Percentiles rank a stretch among this genome's conserved stretches.
Evolutionary conservation across 1,139 yeast genomes (phyloP).

Genomic region (Lodderomyces parapsilosis): DNA sequence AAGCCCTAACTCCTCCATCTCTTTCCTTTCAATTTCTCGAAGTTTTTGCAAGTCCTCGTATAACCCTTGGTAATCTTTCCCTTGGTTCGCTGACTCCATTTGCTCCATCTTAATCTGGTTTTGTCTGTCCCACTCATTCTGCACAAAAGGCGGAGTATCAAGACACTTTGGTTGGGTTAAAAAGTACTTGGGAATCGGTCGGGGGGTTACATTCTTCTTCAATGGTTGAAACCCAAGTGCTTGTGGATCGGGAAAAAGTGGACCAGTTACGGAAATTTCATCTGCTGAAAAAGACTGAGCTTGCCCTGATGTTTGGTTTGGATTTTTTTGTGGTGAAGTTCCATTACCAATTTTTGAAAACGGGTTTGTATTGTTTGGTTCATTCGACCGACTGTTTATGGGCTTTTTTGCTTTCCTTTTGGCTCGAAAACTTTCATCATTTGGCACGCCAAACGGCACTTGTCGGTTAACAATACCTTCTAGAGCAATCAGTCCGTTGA

Average conservation of each 20-base stretch:
- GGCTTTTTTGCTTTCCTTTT: neutral
- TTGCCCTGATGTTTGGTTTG: constrained; percentile 16
- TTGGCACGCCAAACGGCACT: neutral
- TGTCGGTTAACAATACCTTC: constrained; percentile 17
- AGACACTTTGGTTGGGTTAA: constrained; percentile 38
- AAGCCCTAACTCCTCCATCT: constrained; percentile 79
- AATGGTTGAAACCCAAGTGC: constrained; percentile 27
- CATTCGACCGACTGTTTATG: neutral
- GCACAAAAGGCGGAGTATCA: constrained; percentile 33
- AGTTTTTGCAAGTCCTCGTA: constrained; percentile 61
- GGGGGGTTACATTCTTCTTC: constrained; percentile 12
- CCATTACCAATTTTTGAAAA: neutral
- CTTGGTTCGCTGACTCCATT: constrained; percentile 33
- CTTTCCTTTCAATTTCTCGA: constrained; percentile 73
- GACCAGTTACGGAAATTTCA: constrained; percentile 29
- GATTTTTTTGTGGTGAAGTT: neutral
- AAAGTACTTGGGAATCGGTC: constrained; percentile 40
- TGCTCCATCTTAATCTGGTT: constrained; percentile 41
- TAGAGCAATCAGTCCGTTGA: constrained; percentile 11
- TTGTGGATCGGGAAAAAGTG: constrained; percentile 27
- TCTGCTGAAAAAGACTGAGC: constrained; percentile 21
- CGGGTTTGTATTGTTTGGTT: neutral
- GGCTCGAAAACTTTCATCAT: neutral
- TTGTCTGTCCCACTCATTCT: constrained; percentile 39
- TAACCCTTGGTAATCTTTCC: constrained; percentile 42